A percentile compares a stretch with the other conserved stretches of the same genome.
These are phyloP conservation scores for Aspergillus clavatus DNA, from an alignment of 2,329 filamentous ascomycete genomes.

Conservation along the genomic window DNA sequence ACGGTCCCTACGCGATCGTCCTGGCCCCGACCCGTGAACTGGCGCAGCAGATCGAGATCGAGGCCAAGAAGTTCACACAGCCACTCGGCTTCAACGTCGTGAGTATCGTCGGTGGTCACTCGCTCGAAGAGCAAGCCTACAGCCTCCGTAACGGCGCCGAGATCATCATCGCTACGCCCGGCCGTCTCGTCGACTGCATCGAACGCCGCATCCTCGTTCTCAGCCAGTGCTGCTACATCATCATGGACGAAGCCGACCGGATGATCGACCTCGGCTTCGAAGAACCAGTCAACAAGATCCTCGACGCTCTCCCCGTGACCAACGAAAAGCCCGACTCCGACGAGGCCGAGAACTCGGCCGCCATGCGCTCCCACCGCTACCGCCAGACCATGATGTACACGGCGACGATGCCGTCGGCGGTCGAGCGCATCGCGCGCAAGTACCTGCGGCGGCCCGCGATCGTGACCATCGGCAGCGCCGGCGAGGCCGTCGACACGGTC, in stretches of 20 bases:
- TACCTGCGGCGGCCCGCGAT: conserved; percentile 90
- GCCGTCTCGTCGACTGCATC: conserved; percentile 94
- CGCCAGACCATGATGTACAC: conserved; percentile 99
- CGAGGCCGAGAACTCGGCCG: conserved; percentile 75
- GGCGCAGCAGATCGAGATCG: conserved; percentile 93
- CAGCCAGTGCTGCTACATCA: conserved; percentile 94
- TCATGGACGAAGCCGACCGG: conserved; percentile 98
- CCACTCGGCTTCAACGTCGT: conserved; percentile 92
- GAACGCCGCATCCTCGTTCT: conserved; percentile 87
- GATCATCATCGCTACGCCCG: conserved; percentile 97
- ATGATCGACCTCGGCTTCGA: conserved; percentile 99
- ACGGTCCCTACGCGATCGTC: conserved; percentile 95
- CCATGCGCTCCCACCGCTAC: conserved; percentile 84
- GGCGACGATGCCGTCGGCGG: conserved; percentile 88
- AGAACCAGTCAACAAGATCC: conserved; percentile 94
- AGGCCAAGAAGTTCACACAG: conserved; percentile 85
- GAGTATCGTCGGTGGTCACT: conserved; percentile 96
- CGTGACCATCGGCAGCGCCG: conserved; percentile 88
- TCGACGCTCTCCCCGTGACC: conserved; percentile 82
- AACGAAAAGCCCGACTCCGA: conserved; percentile 96
- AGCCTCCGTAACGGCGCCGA: conserved; percentile 88
- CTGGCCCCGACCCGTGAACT: conserved; percentile 94
- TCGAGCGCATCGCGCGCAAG: conserved; percentile 95
- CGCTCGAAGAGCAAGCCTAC: conserved; percentile 87
- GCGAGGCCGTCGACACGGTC: conserved; percentile 95